These are phyloP conservation scores for Corylus heterophylla DNA, from an alignment of 306 rosid genomes.

Conservation along the genomic window DNA sequence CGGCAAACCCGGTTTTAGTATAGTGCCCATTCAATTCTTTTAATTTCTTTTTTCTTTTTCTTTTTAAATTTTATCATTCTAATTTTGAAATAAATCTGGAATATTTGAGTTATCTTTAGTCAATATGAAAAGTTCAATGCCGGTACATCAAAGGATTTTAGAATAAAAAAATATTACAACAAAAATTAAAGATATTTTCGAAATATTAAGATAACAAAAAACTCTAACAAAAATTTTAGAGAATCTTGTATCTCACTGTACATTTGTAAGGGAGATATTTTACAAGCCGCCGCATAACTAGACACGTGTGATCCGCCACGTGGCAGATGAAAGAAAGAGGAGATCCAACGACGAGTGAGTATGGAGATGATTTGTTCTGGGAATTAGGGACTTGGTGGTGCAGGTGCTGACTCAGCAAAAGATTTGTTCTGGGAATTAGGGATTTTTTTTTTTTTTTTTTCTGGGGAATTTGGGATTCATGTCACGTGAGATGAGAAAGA, in stretches of 20 bases:
- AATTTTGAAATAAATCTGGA: no score
- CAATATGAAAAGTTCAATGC: no score
- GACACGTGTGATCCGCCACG: constrained; percentile 3
- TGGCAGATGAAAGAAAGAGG: neutral
- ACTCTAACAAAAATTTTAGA: no score
- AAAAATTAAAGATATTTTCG: no score
- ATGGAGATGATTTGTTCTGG: constrained; percentile 24
- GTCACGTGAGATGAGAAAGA: constrained; percentile 67
- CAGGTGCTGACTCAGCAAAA: no score
- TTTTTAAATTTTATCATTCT: no score
- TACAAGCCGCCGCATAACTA: constrained; percentile 29
- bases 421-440: neutral
- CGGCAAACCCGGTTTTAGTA: constrained; percentile 32
- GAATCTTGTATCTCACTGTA: no score
- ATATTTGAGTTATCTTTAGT: no score
- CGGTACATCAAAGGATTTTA: no score
- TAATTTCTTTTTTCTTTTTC: neutral
- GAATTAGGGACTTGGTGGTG: constrained; percentile 16
- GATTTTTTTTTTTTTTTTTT: no score
- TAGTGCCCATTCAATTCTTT: neutral
- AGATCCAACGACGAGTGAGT: constrained; percentile 10
- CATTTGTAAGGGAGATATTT: constrained; percentile 15
- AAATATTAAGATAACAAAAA: no score
- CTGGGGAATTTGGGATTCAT: constrained; percentile 27
- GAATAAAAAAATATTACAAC: no score